Evolutionary conservation across 352 stramenopile species (phyloP).

Genomic region (Pythium biforme): DNA sequence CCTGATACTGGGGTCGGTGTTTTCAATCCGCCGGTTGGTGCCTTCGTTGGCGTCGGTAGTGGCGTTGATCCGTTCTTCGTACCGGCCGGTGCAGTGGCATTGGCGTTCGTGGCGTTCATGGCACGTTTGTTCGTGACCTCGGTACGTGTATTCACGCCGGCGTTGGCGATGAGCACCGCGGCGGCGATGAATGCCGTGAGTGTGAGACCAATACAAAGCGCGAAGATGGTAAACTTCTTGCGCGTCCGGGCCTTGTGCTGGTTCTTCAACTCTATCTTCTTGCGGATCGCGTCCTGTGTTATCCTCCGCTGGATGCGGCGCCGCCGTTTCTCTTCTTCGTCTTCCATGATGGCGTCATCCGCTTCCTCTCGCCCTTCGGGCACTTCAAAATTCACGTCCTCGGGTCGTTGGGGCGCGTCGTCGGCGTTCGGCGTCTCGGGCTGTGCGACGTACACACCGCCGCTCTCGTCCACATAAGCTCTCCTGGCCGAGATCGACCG

Average conservation of each 20-base stretch:
- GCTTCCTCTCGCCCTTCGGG: conserved; percentile 11
- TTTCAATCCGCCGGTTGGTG: background rate
- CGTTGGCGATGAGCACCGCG: conserved; percentile 54
- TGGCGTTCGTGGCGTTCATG: conserved; percentile 2
- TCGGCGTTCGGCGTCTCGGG: conserved; percentile 21
- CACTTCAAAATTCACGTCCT: background rate
- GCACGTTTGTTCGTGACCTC: conserved; percentile 1
- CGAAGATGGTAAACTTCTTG: conserved; percentile 60
- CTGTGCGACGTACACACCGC: conserved; percentile 23
- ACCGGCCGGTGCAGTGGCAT: background rate
- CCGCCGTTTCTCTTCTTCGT: conserved; percentile 46
- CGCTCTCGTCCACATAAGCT: conserved; percentile 22
- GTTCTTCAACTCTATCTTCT: conserved; percentile 54
- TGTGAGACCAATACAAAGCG: conserved; percentile 53
- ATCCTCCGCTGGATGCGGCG: conserved; percentile 48
- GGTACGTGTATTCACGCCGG: conserved; percentile 33
- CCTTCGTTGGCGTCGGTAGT: background rate
- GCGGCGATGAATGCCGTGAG: conserved; percentile 60
- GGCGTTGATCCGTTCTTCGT: background rate
- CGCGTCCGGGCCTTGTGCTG: conserved; percentile 51
- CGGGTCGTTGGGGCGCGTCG: background rate
- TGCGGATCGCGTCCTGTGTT: conserved; percentile 56
- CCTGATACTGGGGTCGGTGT: background rate
- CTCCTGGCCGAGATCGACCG: conserved; percentile 17
- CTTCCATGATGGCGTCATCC: conserved; percentile 23